Evolutionary conservation across 108 stramenopile species (phyloP).

Genomic region (Fistulifera pelliculosa): DNA sequence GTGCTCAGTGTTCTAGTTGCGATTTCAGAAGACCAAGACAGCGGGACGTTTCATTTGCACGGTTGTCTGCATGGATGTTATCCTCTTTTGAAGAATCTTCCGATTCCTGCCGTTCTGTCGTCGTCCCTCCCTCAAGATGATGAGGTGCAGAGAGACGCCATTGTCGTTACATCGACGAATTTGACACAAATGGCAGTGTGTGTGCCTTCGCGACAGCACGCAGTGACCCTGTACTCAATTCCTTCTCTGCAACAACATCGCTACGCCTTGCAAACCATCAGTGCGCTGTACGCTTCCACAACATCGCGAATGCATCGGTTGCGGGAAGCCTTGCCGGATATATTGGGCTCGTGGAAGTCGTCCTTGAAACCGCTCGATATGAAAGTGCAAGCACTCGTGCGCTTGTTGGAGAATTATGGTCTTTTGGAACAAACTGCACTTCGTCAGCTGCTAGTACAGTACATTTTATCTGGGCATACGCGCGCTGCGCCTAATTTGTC

Average conservation of each 20-base stretch:
- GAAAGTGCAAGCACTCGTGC: constrained; percentile 42
- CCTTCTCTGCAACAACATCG: constrained; percentile 14
- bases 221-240: constrained; percentile 4
- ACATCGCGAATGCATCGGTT: constrained; percentile 34
- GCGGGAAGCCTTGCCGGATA: constrained; percentile 24
- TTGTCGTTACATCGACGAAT: constrained; percentile 33
- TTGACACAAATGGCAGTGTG: constrained; percentile 22
- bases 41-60: constrained; percentile 15
- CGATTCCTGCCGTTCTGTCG: not conserved
- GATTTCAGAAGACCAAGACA: constrained; percentile 27
- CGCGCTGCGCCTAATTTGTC: constrained; percentile 30
- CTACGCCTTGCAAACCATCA: constrained; percentile 51
- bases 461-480: constrained; percentile 64
- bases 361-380: constrained; percentile 63
- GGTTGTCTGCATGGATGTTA: constrained; percentile 72
- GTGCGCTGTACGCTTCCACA: constrained; percentile 51
- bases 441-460: constrained; percentile 33
- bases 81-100: constrained; percentile 19
- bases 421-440: constrained; percentile 21
- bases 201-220: not conserved
- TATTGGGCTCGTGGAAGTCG: constrained; percentile 43
- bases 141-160: constrained; percentile 5
- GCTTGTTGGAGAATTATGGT: constrained; percentile 52
- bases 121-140: too few species aligned
- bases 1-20: constrained; percentile 61